phyloP scores from a whole-genome alignment of 2,329 filamentous ascomycete genomes.

The Alternaria atra region DNA sequence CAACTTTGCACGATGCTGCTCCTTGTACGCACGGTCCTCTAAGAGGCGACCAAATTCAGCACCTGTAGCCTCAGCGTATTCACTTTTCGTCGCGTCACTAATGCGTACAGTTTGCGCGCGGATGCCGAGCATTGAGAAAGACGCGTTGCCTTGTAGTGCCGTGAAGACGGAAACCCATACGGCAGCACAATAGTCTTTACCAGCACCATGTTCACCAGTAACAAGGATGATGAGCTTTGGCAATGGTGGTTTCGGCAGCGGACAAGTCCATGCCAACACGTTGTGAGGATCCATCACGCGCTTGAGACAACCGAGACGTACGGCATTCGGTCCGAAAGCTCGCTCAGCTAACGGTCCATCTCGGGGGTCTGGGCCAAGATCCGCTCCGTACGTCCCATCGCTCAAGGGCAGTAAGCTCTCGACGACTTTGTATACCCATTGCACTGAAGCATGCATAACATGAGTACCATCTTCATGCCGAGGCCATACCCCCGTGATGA shows the following conservation, averaged over 20 bases:
- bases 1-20: constrained; percentile 64
- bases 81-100: constrained; percentile 65
- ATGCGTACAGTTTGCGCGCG: constrained; percentile 15
- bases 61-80: constrained; percentile 62
- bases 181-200: constrained; percentile 69
- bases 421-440: constrained; percentile 67
- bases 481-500: constrained; percentile 70
- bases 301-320: constrained; percentile 64
- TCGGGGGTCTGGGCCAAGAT: constrained; percentile 70
- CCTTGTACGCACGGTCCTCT: constrained; percentile 67
- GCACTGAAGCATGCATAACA: constrained; percentile 49
- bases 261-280: constrained; percentile 65
- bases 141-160: constrained; percentile 2
- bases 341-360: constrained; percentile 61
- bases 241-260: constrained; percentile 54
- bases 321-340: constrained; percentile 66
- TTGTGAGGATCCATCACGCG: constrained; percentile 58
- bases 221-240: constrained; percentile 55
- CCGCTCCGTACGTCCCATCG: constrained; percentile 65
- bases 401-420: constrained; percentile 60
- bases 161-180: constrained; percentile 60
- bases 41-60: constrained; percentile 61
- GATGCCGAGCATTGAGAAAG: constrained; percentile 23
- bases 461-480: constrained; percentile 61
- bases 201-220: constrained; percentile 63